A percentile compares a stretch with the other conserved stretches of the same genome.
Evolutionary conservation across 441 rosid genomes (phyloP).

Genomic region (Erodium texanum): DNA sequence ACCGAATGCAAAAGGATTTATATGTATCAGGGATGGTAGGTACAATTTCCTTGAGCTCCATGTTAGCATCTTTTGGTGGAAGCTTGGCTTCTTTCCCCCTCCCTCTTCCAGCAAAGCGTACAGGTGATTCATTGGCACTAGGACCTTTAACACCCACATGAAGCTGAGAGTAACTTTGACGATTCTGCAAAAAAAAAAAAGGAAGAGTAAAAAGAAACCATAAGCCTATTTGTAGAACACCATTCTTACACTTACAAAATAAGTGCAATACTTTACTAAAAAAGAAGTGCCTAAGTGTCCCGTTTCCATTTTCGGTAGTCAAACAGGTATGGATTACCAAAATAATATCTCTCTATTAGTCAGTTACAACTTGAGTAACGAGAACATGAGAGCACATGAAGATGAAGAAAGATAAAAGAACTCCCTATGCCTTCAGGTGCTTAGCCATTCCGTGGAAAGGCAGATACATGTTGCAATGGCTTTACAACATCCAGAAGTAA

Average conservation of each 20-base stretch:
- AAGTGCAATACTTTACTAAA: too few relatives aligned
- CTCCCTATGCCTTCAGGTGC: neutral
- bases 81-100: conserved; percentile 48
- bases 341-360: conserved; percentile 54
- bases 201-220: too few relatives aligned
- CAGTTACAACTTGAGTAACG: too few relatives aligned
- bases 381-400: too few relatives aligned
- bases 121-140: conserved; percentile 33
- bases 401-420: too few relatives aligned
- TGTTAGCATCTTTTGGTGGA: conserved; percentile 28
- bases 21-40: conserved; percentile 38
- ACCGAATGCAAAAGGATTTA: conserved; percentile 50
- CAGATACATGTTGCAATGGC: neutral
- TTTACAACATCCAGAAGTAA: neutral
- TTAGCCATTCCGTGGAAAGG: neutral
- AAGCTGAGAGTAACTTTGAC: conserved; percentile 44
- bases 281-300: too few relatives aligned
- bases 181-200: too few relatives aligned
- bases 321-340: too few relatives aligned
- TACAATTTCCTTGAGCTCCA: conserved; percentile 42
- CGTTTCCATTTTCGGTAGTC: too few relatives aligned
- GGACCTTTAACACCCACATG: conserved; percentile 38
- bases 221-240: too few relatives aligned
- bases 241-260: too few relatives aligned
- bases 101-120: conserved; percentile 37